A percentile compares a stretch with the other conserved stretches of the same genome.
Evolutionary conservation across 495 filamentous ascomycete genomes (phyloP).

Genomic region (Podospora anserina): DNA sequence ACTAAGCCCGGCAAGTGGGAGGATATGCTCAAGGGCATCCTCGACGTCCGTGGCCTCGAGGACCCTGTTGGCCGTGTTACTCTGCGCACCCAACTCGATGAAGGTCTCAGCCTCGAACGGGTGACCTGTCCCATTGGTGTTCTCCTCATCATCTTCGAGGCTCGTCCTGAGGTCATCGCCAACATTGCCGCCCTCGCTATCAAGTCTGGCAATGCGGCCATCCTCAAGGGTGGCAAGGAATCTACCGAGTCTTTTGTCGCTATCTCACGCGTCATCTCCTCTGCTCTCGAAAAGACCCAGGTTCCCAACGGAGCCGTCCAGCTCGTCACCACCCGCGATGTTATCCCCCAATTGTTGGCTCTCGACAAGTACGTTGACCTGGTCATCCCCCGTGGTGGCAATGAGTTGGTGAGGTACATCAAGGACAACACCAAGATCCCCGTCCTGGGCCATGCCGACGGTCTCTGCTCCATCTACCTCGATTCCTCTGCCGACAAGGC

Average conservation of each 20-base stretch:
- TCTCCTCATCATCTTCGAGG: conserved; percentile 95
- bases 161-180: conserved; percentile 95
- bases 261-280: conserved; percentile 80
- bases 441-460: conserved; percentile 94
- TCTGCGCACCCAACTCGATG: conserved; percentile 81
- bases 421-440: conserved; percentile 90
- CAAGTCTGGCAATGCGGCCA: conserved; percentile 96
- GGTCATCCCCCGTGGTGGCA: conserved; percentile 89
- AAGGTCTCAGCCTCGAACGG: conserved; percentile 77
- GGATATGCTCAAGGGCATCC: conserved; percentile 94
- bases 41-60: conserved; percentile 79
- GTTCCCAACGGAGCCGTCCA: conserved; percentile 88
- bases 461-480: conserved; percentile 87
- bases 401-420: conserved; percentile 87
- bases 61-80: conserved; percentile 91
- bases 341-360: conserved; percentile 75
- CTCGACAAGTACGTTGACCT: conserved; percentile 88
- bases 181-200: conserved; percentile 97
- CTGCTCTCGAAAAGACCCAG: conserved; percentile 67
- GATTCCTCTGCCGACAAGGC: conserved; percentile 70
- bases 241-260: conserved; percentile 88
- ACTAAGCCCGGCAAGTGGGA: conserved; percentile 86
- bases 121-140: conserved; percentile 94
- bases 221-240: conserved; percentile 96
- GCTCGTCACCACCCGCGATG: conserved; percentile 87